Evolutionary conservation across 23 red algal genomes (phyloP).

Genomic region (Gracilaria caudata): DNA sequence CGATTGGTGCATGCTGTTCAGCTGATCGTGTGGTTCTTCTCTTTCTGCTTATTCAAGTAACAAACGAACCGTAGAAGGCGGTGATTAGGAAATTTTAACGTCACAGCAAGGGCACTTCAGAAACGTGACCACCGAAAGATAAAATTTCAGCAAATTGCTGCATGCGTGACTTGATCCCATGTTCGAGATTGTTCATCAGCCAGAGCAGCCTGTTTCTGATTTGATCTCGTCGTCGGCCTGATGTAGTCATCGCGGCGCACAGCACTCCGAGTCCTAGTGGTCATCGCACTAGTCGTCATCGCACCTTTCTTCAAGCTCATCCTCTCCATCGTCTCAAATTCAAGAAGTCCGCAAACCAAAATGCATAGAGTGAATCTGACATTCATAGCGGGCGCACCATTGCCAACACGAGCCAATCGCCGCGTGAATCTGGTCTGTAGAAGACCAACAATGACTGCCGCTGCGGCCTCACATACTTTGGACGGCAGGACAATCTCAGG

Average conservation of each 20-base stretch:
- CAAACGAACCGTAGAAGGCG: no score
- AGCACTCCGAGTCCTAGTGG: not conserved
- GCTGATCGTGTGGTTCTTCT: no score
- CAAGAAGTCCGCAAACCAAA: not conserved
- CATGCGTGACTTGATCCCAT: not conserved
- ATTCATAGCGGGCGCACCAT: not conserved
- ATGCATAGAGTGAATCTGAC: constrained; percentile 12
- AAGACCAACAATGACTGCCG: constrained; percentile 49
- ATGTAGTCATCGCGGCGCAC: not conserved
- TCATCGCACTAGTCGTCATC: not conserved
- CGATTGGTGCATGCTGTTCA: not conserved
- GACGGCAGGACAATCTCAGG: constrained; percentile 68
- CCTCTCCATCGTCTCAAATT: not conserved
- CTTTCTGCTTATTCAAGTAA: no score
- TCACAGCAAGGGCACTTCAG: no score
- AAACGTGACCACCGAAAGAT: not conserved
- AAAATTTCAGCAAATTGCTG: not conserved
- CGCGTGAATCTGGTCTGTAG: not conserved
- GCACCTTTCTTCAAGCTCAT: not conserved
- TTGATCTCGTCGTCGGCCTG: constrained; percentile 40
- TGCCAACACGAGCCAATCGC: not conserved
- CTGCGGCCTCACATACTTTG: constrained; percentile 54
- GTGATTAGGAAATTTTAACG: no score
- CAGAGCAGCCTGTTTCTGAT: not conserved
- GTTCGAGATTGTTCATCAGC: not conserved